Evolutionary conservation across 2,329 filamentous ascomycete genomes (phyloP), one percentile per base, ranked within the genome.

Genomic region (Gaeumannomyces sp.): DNA sequence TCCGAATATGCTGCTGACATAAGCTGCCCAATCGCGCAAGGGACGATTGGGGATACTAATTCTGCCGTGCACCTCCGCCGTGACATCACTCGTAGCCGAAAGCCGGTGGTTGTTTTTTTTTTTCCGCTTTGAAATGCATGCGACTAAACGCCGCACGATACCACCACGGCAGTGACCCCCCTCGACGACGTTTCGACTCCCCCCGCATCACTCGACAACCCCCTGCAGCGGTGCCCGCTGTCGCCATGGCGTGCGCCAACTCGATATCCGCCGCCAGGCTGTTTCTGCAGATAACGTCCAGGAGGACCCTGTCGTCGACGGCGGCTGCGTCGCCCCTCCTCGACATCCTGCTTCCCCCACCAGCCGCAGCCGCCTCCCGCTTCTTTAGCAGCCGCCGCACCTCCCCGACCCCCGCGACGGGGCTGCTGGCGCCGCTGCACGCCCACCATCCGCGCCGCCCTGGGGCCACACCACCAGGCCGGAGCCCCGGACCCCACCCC

Each of bases 291-390:
- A 69, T 76, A 5, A 56, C 63, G 22, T 28, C 59, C 27, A 56
- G 59, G 56, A 31, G 62, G 56, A 33, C 31, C 50, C 28, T 59
- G 57, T 29, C 57, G 13, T 59, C 57, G 11, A 69, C 71, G 61
- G 22, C 64, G 31, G 61, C 68, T 65, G 61, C 59, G 33, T 66
- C 68, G 33, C 71, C 75, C 25, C 73, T 79, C 60, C 74, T 79
- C 64, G 77, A 80, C 60, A 76, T 80, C 68, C 75, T 82, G 27
- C 67, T 79, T 38, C 80, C 79, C 22, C 63, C 25, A 38, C 35
- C 63, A 31, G 38, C 59, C 53, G 62, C 59, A 35, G 45, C 63
- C 31, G 33, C 56, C 29, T 29, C 56, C 33, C 62, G 29, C 4
- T 58, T 13, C 29, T 27, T 58, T 33, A 16, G 13, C 62, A 59